phyloP scores from a whole-genome alignment of 768 basidiomycete species.

The Kwoniella botswanensis region DNA sequence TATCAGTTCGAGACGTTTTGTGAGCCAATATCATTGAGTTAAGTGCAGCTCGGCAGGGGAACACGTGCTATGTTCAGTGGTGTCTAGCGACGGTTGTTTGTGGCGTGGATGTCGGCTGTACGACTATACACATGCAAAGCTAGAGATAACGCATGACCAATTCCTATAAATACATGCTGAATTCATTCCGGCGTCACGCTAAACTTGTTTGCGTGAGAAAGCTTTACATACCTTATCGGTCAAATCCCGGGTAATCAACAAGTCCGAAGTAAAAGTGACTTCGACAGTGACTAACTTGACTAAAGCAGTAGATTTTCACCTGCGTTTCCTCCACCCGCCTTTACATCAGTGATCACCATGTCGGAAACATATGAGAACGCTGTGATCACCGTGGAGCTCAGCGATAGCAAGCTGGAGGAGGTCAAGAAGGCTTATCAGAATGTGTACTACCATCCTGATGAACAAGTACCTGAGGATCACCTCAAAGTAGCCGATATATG shows the following conservation, averaged over 20 bases:
- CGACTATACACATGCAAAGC: too few relatives aligned
- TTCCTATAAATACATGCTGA: too few relatives aligned
- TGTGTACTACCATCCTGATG: slow-evolving; percentile 41
- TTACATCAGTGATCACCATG: neutral
- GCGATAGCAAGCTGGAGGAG: slow-evolving; percentile 25
- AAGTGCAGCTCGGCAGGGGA: too few relatives aligned
- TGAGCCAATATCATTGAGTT: too few relatives aligned
- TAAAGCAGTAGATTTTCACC: neutral
- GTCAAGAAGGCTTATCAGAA: slow-evolving; percentile 27
- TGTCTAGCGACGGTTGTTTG: too few relatives aligned
- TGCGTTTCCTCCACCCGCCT: neutral
- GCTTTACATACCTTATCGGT: neutral
- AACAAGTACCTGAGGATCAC: slow-evolving; percentile 24
- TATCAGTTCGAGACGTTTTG: too few relatives aligned
- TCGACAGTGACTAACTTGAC: neutral
- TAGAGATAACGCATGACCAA: too few relatives aligned
- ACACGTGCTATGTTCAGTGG: too few relatives aligned
- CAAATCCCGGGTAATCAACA: neutral
- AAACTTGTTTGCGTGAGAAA: too few relatives aligned
- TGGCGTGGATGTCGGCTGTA: too few relatives aligned
- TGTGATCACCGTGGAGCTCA: slow-evolving; percentile 21
- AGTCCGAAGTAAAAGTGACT: neutral
- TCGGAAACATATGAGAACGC: slow-evolving; percentile 16
- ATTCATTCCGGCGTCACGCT: too few relatives aligned
- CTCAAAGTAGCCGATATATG: slow-evolving; percentile 34